Evolutionary conservation across 495 filamentous ascomycete genomes (phyloP), one percentile per base, ranked within the genome.

Genomic region (Tuber brumale): DNA sequence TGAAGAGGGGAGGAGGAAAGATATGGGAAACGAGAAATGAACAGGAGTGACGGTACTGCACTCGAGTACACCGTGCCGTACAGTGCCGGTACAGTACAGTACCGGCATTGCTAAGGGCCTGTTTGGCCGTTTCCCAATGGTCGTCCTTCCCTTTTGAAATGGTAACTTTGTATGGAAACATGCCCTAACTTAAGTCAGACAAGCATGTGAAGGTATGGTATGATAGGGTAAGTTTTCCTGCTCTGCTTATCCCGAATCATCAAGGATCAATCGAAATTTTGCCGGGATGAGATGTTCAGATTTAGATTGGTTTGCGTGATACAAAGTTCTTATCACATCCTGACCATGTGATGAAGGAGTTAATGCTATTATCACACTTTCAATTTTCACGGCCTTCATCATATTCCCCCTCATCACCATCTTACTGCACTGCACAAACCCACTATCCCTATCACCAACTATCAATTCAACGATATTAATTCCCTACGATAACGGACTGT

Each of bases 1-100:
- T 27, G 18, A 12, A 66, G 46, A 39, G 48, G 14, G 51, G 46
- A 42, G 23, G 43, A 70, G 27, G 35, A 4, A 46, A 76, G 42
- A n/a, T 35, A 37, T 61, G 31, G 76, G 78, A 79, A 79, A 80
- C 73, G 73, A 79, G 78, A 79, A 79, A 80, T 76, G 73, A 79
- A 39, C 35, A 79, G 72, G 76, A 72, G 51, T 70, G 57, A 42
- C 72, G 43, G 44, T 31, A 79, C 37, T 39, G 5, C n/a, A n/a
- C n/a, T n/a, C n/a, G n/a, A n/a, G n/a, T n/a, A n/a, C n/a, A n/a
- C n/a, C n/a, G n/a, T n/a, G 5, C 37, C 37, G 37, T 2, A 39
- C 41, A 6, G 16, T 46, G 6, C 4, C 44, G 3, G 44, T 46
- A 46, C 18, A 16, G 16, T n/a, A n/a, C n/a, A n/a, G 18, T 46